Percentiles rank a stretch among this genome's conserved stretches.
phyloP scores from a whole-genome alignment of 2,329 filamentous ascomycete genomes.

The Colletotrichum spaethianum region DNA sequence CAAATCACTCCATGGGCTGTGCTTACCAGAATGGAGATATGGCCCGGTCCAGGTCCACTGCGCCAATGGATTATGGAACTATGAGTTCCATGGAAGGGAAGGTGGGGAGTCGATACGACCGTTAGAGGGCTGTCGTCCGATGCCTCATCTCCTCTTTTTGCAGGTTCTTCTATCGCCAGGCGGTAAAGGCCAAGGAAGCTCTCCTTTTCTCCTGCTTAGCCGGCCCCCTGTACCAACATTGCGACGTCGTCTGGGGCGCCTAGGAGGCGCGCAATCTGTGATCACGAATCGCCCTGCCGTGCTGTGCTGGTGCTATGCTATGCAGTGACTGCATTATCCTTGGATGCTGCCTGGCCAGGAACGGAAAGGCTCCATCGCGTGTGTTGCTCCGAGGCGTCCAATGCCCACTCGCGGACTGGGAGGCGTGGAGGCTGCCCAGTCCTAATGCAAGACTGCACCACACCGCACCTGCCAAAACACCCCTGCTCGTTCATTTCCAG shows the following conservation, averaged over 20 bases:
- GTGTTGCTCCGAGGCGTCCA: slow-evolving; percentile 25
- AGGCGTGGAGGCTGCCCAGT: slow-evolving; percentile 14
- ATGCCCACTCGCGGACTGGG: not conserved
- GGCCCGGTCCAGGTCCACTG: slow-evolving; percentile 27
- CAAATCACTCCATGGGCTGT: slow-evolving; percentile 31
- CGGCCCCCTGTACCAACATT: not conserved
- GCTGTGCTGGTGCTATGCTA: not conserved
- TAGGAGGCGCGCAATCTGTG: slow-evolving; percentile 5
- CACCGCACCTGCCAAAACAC: slow-evolving; percentile 28
- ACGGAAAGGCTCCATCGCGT: slow-evolving; percentile 36
- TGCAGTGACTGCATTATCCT: slow-evolving; percentile 10
- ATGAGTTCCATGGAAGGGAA: slow-evolving; percentile 25
- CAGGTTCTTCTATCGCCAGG: not conserved
- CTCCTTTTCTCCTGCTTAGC: not conserved
- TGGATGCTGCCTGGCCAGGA: slow-evolving; percentile 22
- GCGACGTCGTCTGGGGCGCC: not conserved
- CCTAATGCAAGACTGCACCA: slow-evolving; percentile 21
- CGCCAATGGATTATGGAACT: slow-evolving; percentile 8
- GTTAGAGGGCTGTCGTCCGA: slow-evolving; percentile 7
- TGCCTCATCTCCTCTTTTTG: slow-evolving; percentile 1
- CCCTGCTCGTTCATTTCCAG: slow-evolving; percentile 35
- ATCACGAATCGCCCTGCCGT: slow-evolving; percentile 14
- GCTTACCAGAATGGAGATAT: slow-evolving; percentile 35
- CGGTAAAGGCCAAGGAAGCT: not conserved
- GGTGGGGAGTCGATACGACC: slow-evolving; percentile 19